Conservation (phyloP, 139 green algal species). For the Nannochloris sp. region DNA sequence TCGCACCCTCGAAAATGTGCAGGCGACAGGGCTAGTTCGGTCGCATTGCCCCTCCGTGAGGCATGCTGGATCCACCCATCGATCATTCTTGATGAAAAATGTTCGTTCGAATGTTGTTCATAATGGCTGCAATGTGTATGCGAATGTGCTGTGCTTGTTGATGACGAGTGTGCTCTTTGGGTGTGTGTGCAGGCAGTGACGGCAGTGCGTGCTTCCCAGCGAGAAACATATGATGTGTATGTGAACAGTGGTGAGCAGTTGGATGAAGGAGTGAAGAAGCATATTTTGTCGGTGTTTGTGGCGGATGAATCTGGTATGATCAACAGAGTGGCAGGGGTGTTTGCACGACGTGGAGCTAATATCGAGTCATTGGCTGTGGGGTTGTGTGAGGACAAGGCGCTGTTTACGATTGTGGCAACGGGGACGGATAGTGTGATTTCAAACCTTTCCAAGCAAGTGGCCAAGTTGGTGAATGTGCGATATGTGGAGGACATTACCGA, state of each 20-base stretch:
- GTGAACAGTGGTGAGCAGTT: constrained; percentile 60
- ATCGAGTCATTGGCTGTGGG: constrained; percentile 95
- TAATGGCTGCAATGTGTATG: too few relatives aligned
- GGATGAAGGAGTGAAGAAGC: constrained; percentile 74
- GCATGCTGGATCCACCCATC: too few relatives aligned
- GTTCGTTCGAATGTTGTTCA: too few relatives aligned
- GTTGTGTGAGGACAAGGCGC: constrained; percentile 82
- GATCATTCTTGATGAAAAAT: too few relatives aligned
- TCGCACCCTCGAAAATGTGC: too few relatives aligned
- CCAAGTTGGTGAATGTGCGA: constrained; percentile 93
- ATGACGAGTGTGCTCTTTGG: too few relatives aligned
- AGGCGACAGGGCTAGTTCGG: too few relatives aligned
- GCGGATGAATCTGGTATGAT: constrained; percentile 95
- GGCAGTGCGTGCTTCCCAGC: too few relatives aligned
- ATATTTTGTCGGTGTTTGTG: constrained; percentile 93
- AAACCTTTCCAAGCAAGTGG: constrained; percentile 67
- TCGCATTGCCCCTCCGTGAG: too few relatives aligned
- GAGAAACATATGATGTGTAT: constrained; percentile 20
- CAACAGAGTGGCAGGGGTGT: constrained; percentile 94
- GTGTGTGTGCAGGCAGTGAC: too few relatives aligned
- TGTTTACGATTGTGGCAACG: constrained; percentile 93
- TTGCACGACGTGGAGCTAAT: constrained; percentile 86
- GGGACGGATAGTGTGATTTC: constrained; percentile 53
- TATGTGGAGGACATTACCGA: constrained; percentile 94
- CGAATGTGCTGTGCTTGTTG: too few relatives aligned